Base-by-base conservation (phyloP, 2,329 filamentous ascomycete genomes). In the Fusarium virguliforme region DNA sequence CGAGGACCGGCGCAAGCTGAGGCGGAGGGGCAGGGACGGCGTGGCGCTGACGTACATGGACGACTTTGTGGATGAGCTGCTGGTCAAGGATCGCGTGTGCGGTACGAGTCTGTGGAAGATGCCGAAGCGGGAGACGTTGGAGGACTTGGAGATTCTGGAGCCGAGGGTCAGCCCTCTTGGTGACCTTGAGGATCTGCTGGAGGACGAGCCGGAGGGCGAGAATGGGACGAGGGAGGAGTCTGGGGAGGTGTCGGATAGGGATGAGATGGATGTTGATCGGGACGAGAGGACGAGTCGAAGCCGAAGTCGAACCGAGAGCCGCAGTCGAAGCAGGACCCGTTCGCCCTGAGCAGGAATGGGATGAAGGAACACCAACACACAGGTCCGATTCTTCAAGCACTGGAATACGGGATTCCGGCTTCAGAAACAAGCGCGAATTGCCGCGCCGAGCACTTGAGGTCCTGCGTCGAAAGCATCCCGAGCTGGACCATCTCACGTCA, bases 101-200 rank as follows among this genome's bases (percentile, higher is more conserved):
- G 95, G 91, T 38, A 98, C 96, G 4, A 97, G 91, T 77, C 79
- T 99, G 74, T 97, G 94, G 90, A 97, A 97, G 83, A 88, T 99
- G 86, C 93, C 95, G 4, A 90, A 90, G 65, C 86, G 96, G 74
- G 90, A 92, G 71, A 87, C 93, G 57, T 79, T 99, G 71, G 96
- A 99, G 83, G 96, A 99, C 79, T 78, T 97, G 79, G 96, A 97
- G 72, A 82, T 95, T 76, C 78, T 99, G 76, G 95, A 98, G 78
- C 92, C 94, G 55, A 88, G 95, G 71, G 88, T 94, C 37, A 98
- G 95, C 80, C 90, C 94, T 37, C 81, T 98, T 65, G 94, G 92
- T 1, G 94, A 94, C 73, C 85, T 95, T 61, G 93, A 95, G 72
- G 90, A 90, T 70, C 78, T 94, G 72, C 81, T 94, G 53, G 88